Percentiles rank a stretch among this genome's conserved stretches.
phyloP scores from a whole-genome alignment of 2,329 filamentous ascomycete genomes.

The Aspergillus sp. region DNA sequence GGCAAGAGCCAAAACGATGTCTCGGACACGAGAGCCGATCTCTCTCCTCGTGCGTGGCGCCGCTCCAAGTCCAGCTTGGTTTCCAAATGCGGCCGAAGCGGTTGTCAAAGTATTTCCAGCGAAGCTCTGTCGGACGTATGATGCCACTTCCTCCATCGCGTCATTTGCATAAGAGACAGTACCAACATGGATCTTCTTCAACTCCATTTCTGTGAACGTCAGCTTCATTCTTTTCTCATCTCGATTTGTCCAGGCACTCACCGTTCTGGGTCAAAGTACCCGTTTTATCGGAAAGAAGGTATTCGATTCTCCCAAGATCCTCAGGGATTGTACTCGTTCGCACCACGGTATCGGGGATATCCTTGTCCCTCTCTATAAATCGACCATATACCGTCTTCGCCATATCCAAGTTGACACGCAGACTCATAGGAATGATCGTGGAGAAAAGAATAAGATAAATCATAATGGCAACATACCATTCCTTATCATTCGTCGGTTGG shows the following conservation, averaged over 20 bases:
- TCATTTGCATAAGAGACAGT: conserved; percentile 98
- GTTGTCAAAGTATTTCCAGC: conserved; percentile 63
- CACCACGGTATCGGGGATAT: conserved; percentile 88
- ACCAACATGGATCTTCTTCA: conserved; percentile 97
- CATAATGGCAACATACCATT: conserved; percentile 96
- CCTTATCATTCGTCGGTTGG: conserved; percentile 51
- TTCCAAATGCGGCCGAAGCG: conserved; percentile 69
- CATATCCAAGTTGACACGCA: conserved; percentile 95
- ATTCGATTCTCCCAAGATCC: conserved; percentile 92
- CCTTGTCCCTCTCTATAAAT: conserved; percentile 89
- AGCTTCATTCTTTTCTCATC: conserved; percentile 17
- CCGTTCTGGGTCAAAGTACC: conserved; percentile 94
- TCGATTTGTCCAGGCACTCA: conserved; percentile 30
- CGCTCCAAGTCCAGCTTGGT: conserved; percentile 56
- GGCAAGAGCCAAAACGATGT: conserved; percentile 87
- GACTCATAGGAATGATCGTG: conserved; percentile 96
- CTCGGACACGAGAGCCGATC: conserved; percentile 88
- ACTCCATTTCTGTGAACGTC: conserved; percentile 74
- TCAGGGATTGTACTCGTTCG: conserved; percentile 97
- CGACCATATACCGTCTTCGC: conserved; percentile 95
- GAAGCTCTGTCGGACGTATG: conserved; percentile 85
- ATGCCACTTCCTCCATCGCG: conserved; percentile 93
- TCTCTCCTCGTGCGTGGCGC: conserved; percentile 85
- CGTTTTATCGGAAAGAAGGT: conserved; percentile 94
- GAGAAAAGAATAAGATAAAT: conserved; percentile 97